Evolutionary conservation across 345 rosid species (phyloP).

Genomic region (Lenwebbia sp.): DNA sequence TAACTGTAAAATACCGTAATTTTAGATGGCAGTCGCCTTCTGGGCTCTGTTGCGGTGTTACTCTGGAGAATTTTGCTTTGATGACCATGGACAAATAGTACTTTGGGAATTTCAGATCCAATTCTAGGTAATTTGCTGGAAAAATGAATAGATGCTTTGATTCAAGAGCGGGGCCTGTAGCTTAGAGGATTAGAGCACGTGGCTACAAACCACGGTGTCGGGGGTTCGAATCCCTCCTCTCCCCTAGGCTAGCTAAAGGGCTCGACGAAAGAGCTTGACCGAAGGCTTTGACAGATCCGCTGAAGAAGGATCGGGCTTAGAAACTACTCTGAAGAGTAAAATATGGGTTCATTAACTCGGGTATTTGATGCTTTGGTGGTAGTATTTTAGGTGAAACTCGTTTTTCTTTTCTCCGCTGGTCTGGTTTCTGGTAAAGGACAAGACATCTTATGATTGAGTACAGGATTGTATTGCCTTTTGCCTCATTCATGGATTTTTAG

Average conservation of each 20-base stretch:
- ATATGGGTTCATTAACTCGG: neutral
- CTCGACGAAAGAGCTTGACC: too few species aligned
- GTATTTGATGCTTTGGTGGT: neutral
- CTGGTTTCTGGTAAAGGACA: neutral
- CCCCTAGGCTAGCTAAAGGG: neutral
- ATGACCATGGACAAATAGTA: neutral
- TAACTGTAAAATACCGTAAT: neutral
- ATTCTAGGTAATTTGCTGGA: neutral
- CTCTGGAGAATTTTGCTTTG: neutral
- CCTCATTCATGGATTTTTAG: neutral
- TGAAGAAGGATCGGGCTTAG: too few species aligned
- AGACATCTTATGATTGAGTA: neutral
- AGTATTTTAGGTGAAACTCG: neutral
- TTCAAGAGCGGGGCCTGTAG: neutral
- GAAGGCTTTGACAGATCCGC: too few species aligned
- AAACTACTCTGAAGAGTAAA: neutral
- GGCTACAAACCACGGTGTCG: accelerated
- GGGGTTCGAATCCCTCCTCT: neutral
- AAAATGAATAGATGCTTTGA: neutral
- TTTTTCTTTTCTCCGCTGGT: neutral
- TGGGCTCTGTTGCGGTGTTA: neutral
- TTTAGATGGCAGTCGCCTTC: neutral
- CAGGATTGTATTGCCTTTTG: neutral
- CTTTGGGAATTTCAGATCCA: neutral
- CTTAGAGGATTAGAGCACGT: neutral